Conservation (phyloP, 2,329 filamentous ascomycete genomes). For the Beauveria brongniartii region DNA sequence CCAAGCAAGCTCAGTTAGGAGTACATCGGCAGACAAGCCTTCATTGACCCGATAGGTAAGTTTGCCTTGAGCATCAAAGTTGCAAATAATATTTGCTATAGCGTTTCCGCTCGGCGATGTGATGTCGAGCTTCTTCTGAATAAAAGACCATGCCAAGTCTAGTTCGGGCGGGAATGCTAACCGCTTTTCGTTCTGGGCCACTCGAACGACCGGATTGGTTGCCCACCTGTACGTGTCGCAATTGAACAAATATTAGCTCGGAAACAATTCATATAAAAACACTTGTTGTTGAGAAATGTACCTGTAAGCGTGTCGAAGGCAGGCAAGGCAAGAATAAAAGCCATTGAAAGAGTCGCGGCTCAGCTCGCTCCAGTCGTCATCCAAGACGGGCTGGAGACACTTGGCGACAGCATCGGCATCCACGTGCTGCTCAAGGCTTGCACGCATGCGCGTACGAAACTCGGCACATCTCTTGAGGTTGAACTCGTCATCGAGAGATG, state of each 20-base stretch:
- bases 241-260: background rate
- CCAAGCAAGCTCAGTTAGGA: background rate
- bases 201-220: background rate
- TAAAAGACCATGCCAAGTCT: background rate
- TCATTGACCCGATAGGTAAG: background rate
- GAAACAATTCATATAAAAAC: too few species aligned
- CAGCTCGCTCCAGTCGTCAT: background rate
- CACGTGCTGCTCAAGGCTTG: background rate
- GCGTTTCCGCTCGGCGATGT: background rate
- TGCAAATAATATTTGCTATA: background rate
- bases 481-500: background rate
- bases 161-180: background rate
- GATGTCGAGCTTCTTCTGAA: background rate
- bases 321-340: constrained; percentile 1
- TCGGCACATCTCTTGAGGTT: background rate
- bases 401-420: background rate
- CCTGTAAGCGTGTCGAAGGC: background rate
- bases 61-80: background rate
- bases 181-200: background rate
- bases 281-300: background rate
- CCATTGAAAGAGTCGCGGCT: constrained; percentile 5
- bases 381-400: background rate
- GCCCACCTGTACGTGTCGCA: background rate
- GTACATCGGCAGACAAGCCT: background rate
- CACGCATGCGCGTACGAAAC: background rate